A percentile compares a stretch with the other conserved stretches of the same genome.
These are phyloP conservation scores for Tripterygium wilfordii DNA, from an alignment of 177 flowering plant genomes.

Conservation along the genomic window DNA sequence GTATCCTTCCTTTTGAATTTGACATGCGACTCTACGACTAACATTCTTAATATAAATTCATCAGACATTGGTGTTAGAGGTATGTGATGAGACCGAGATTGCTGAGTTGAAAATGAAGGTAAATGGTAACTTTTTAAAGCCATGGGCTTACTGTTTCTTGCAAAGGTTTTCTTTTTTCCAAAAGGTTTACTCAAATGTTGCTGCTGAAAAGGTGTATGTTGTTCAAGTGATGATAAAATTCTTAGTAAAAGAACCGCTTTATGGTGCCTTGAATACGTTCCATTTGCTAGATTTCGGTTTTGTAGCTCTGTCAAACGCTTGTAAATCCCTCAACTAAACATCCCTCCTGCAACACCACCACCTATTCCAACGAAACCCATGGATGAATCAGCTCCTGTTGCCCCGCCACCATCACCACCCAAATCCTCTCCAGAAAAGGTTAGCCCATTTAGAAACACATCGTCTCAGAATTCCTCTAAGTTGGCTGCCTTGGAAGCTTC, in stretches of 20 bases:
- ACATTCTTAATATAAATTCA: conserved; percentile 6
- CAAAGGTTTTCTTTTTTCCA: too few species aligned
- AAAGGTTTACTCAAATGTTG: too few species aligned
- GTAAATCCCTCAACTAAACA: conserved; percentile 11
- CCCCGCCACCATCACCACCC: conserved; percentile 34
- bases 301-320: background rate
- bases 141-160: too few species aligned
- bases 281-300: background rate
- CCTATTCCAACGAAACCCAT: conserved; percentile 63
- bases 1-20: background rate
- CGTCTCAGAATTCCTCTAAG: conserved; percentile 47
- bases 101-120: conserved; percentile 85
- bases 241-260: too few species aligned
- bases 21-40: conserved; percentile 4
- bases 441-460: conserved; percentile 48
- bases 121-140: conserved; percentile 4
- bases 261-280: conserved; percentile 1
- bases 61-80: conserved; percentile 61
- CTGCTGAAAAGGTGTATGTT: too few species aligned
- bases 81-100: conserved; percentile 77
- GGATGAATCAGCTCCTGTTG: conserved; percentile 38
- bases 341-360: conserved; percentile 45
- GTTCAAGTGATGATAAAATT: too few species aligned
- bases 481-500: conserved; percentile 71
- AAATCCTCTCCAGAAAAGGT: conserved; percentile 40